Evolutionary conservation across 495 filamentous ascomycete genomes (phyloP), one percentile per base, ranked within the genome.

Genomic region (Jackrogersella multiformis): DNA sequence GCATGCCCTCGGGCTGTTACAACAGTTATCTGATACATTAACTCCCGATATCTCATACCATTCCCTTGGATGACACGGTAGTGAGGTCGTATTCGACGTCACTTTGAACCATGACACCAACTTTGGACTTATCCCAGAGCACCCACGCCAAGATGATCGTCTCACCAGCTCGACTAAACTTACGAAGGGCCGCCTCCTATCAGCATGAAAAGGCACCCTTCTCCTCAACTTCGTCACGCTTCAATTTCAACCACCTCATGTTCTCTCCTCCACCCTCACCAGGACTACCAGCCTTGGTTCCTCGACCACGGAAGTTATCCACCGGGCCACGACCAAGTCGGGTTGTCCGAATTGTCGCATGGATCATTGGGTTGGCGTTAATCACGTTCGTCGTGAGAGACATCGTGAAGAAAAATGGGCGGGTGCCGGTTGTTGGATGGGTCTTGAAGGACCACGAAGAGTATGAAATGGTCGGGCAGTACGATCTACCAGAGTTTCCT

Each of bases 241-340:
- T 86, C 66, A 86, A 76, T 70, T 85, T 88, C 72, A 84, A 86
- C 68, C 86, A 88, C 63, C 77, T 89, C n/a, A 80, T 82, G 61
- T 83, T 89, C 67, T 78, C 79, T 13, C 86, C 87, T 1, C 85
- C 87, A 6, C 86, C 85, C 2, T 90, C 88, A 3, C 88, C 88
- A 0, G 82, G 84, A 36, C 81, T 91, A 5, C 88, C 88, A 2
- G 85, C 87, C 1, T 78, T 90, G 44, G 78, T 90, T n/a, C 85
- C 84, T 5, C 84, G 86, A 5, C 85, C 84, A 63, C 83, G 84
- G 60, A 88, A 85, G 73, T 79, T 82, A 45, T 57, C 71, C 41
- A 64, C 66, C 61, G 64, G 70, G 60, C 53, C 81, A 36, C 77
- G 80, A 12, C 82, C 82, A 34, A 83, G 84, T 46, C 80, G 78